These are phyloP conservation scores for Chamaecyparis obtusa DNA, from an alignment of 75 land plant genomes.

Conservation along the genomic window DNA sequence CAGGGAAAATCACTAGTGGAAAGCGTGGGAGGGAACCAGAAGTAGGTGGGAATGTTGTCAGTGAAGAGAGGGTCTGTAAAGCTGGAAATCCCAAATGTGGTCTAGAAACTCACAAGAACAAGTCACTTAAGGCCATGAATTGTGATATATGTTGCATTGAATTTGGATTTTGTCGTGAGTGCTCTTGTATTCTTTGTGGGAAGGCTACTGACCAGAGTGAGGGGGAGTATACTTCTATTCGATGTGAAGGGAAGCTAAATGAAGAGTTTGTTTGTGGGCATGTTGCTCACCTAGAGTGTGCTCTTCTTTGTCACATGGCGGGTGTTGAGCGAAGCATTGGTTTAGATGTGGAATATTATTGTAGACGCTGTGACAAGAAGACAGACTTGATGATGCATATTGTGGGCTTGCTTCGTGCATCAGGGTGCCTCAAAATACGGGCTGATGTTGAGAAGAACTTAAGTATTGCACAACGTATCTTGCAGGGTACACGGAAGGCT, in stretches of 20 bases:
- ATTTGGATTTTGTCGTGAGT: constrained; percentile 63
- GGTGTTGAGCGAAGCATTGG: constrained; percentile 72
- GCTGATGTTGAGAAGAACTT: constrained; percentile 48
- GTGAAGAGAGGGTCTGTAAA: constrained; percentile 28
- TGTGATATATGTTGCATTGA: constrained; percentile 84
- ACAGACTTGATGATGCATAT: constrained; percentile 55
- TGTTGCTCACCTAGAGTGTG: constrained; percentile 75
- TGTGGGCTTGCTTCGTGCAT: constrained; percentile 30
- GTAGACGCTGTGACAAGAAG: constrained; percentile 82
- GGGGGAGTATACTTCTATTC: constrained; percentile 46
- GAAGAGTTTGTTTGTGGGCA: constrained; percentile 66
- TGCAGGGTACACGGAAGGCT: constrained; percentile 44
- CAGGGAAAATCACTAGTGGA: background rate
- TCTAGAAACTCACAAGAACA: background rate
- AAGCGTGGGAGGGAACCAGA: background rate
- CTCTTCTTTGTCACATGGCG: constrained; percentile 60
- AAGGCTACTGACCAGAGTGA: constrained; percentile 26
- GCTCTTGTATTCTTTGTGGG: constrained; percentile 80
- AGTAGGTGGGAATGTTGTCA: background rate
- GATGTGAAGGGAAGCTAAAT: constrained; percentile 43
- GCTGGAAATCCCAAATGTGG: constrained; percentile 48
- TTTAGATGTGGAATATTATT: constrained; percentile 74
- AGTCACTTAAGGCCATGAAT: constrained; percentile 21
- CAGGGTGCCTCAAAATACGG: constrained; percentile 29
- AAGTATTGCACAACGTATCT: constrained; percentile 40